Evolutionary conservation across 176 grass and related monocot species (phyloP).

Genomic region (Ensete glaucum): DNA sequence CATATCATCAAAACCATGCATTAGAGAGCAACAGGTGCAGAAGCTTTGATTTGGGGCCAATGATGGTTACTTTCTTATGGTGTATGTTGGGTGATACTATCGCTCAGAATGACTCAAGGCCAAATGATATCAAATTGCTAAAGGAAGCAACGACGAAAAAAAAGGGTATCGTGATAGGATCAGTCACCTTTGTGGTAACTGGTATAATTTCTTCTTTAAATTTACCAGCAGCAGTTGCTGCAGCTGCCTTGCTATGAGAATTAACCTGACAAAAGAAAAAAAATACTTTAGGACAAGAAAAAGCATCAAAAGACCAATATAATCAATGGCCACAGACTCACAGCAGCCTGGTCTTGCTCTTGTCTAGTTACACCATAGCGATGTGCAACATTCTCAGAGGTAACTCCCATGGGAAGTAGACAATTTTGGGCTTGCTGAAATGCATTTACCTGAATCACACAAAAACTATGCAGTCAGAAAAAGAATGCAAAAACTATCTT

Average conservation of each 20-base stretch:
- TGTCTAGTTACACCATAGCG: constrained; percentile 70
- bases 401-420: constrained; percentile 95
- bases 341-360: constrained; percentile 89
- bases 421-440: constrained; percentile 87
- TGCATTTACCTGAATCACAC: constrained; percentile 39
- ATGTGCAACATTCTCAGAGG: constrained; percentile 95
- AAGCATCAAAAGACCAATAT: background rate
- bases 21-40: background rate
- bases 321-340: constrained; percentile 33
- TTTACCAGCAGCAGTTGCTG: constrained; percentile 80
- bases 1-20: background rate
- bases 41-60: background rate
- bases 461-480: background rate
- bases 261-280: constrained; percentile 40
- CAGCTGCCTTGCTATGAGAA: constrained; percentile 80
- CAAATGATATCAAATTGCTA: background rate
- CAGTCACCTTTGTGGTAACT: constrained; percentile 66
- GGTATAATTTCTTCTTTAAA: constrained; percentile 97
- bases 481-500: background rate
- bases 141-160: background rate
- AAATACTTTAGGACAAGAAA: background rate
- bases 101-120: too few relatives aligned
- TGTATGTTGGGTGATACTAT: too few relatives aligned
- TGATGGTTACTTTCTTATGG: background rate
- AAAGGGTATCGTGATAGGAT: background rate